Base-by-base conservation (phyloP, 2,329 filamentous ascomycete genomes). In the Dactylonectria macrodidyma region DNA sequence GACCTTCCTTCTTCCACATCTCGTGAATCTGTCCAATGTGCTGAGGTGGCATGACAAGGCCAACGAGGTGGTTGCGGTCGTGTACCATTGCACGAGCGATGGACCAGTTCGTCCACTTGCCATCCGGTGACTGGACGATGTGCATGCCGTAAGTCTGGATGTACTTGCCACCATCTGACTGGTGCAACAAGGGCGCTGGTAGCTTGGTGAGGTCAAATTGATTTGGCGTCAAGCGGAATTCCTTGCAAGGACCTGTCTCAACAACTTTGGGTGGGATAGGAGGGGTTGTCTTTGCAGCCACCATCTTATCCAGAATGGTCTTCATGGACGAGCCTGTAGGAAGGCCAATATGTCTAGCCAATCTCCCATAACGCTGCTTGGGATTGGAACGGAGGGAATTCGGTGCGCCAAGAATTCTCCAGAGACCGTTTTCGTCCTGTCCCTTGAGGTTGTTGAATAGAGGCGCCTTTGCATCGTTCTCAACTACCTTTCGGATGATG, bases 141-240 rank as follows among this genome's bases (percentile, higher is more conserved):
- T 86, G 80, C 74, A 87, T 84, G 2, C 86, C 86, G 52, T 82
- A 84, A 0, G 85, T 88, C 64, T 87, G 85, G n/a, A 87, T 75
- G 64, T 87, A 88, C 59, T 84, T 84, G 0, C 86, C 85, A 0
- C 85, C 85, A 59, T 88, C 85, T 0, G 75, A 71, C 65, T 82
- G 62, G 72, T 87, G 82, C 0, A 87, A 74, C 4, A 81, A 58
- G 0, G 85, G 85, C 0, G 78, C 78, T 0, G 85, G 84, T 0
- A 86, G 75, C 12, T 71, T 73, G 0, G 75, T 80, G 1, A 88
- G 78, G 69, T 66, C 33, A 69, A 48, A 2, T 51, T 66, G 11
- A 60, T 65, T 26, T 72, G 59, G 24, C 69, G 71, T 19, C 63
- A 72, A 5, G 55, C 63, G 0, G 68, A 70, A 0, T 60, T 57